These are phyloP conservation scores for Solanum lycopersicoides DNA, from an alignment of 257 asterid genomes.

Conservation along the genomic window DNA sequence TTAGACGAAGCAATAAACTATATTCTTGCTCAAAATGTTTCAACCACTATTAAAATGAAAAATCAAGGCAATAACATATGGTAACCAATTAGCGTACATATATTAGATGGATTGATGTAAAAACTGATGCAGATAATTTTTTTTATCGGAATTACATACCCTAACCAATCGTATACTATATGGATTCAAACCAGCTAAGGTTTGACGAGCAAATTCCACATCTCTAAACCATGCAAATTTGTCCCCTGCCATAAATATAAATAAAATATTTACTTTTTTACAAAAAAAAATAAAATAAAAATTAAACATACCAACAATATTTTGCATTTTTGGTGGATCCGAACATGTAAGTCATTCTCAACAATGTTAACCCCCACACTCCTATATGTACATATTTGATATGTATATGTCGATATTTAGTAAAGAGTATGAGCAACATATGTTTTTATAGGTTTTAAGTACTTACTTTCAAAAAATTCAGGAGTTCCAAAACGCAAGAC, in stretches of 20 bases:
- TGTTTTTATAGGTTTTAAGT: not conserved
- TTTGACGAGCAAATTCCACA: slow-evolving; percentile 65
- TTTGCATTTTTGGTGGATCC: not conserved
- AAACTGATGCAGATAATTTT: not conserved
- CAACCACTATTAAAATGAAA: not conserved
- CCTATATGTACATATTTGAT: not conserved
- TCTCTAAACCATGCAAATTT: slow-evolving; percentile 67
- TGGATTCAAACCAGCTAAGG: slow-evolving; percentile 68
- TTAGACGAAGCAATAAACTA: not conserved
- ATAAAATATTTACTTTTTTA: not conserved
- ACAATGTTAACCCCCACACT: not conserved
- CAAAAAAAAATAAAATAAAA: not conserved
- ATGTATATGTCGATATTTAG: not conserved
- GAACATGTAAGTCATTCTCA: not conserved
- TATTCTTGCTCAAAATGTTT: not conserved
- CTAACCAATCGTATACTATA: slow-evolving; percentile 41
- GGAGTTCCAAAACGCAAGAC: slow-evolving; percentile 51
- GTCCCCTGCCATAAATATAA: slow-evolving; percentile 24
- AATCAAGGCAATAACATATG: not conserved
- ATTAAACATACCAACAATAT: not conserved
- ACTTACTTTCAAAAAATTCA: slow-evolving; percentile 34
- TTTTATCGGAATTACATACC: slow-evolving; percentile 18
- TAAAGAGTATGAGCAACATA: not conserved
- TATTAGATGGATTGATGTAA: not conserved
- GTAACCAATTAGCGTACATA: no score